phyloP scores from a whole-genome alignment of 1,284 basidiomycete genomes.

The Filobasidium uniguttulatum region DNA sequence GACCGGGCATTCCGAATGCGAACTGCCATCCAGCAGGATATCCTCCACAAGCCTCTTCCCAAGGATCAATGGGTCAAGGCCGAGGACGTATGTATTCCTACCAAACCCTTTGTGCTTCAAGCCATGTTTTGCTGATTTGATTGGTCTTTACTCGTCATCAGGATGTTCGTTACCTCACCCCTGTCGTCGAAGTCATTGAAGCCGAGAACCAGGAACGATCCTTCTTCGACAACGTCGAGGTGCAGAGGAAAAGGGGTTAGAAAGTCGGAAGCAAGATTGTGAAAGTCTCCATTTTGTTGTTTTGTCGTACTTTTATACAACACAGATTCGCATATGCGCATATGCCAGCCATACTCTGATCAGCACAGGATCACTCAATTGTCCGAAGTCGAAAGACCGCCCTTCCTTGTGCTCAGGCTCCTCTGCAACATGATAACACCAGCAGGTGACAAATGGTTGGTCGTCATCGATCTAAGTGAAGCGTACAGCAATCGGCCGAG shows the following conservation, averaged over 20 bases:
- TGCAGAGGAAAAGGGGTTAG: constrained; percentile 30
- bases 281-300: too few species aligned
- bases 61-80: constrained; percentile 71
- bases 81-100: constrained; percentile 52
- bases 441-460: too few species aligned
- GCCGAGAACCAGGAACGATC: constrained; percentile 66
- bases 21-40: constrained; percentile 63
- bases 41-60: constrained; percentile 68
- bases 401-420: too few species aligned
- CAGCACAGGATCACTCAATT: too few species aligned
- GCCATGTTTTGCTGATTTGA: not conserved
- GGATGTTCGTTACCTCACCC: constrained; percentile 84
- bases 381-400: too few species aligned
- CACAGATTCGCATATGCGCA: too few species aligned
- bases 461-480: too few species aligned
- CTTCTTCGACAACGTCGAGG: constrained; percentile 63
- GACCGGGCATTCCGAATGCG: constrained; percentile 88
- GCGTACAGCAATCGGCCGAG: too few species aligned
- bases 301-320: too few species aligned
- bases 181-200: constrained; percentile 60
- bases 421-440: too few species aligned
- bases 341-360: too few species aligned
- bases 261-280: too few species aligned
- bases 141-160: constrained; percentile 31
- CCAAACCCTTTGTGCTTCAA: not conserved